Conservation (phyloP, 2,329 filamentous ascomycete genomes). For the Periglandula ipomoeae region DNA sequence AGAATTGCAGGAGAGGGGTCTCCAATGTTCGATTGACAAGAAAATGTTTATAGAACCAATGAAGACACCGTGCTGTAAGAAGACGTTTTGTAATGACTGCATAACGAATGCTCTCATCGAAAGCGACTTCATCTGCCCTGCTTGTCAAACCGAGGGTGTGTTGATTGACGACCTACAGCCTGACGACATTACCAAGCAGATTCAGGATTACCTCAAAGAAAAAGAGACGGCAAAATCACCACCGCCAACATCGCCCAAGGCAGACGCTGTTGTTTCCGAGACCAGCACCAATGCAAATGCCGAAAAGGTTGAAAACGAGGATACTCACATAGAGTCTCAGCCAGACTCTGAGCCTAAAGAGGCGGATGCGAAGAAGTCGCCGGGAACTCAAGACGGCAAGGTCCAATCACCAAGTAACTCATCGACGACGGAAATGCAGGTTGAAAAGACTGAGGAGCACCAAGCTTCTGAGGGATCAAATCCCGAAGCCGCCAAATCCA, state of each 20-base stretch:
- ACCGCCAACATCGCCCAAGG: slow-evolving; percentile 21
- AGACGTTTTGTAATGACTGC: slow-evolving; percentile 99
- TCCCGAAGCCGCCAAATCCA: slow-evolving; percentile 35
- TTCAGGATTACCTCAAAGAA: slow-evolving; percentile 61
- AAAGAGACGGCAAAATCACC: slow-evolving; percentile 42
- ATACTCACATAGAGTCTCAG: slow-evolving; percentile 14
- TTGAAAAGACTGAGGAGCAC: slow-evolving; percentile 29
- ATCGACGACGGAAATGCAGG: slow-evolving; percentile 16
- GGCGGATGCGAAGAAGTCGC: slow-evolving; percentile 24
- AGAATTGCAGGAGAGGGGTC: slow-evolving; percentile 76
- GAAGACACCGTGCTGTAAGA: slow-evolving; percentile 97
- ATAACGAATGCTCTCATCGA: slow-evolving; percentile 98
- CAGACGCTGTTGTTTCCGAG: slow-evolving; percentile 33
- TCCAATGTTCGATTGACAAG: slow-evolving; percentile 94
- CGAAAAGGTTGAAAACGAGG: slow-evolving; percentile 26
- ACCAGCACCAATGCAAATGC: slow-evolving; percentile 23
- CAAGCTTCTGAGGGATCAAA: slow-evolving; percentile 19
- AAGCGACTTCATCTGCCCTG: slow-evolving; percentile 93
- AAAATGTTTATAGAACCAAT: slow-evolving; percentile 97
- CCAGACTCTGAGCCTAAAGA: slow-evolving; percentile 5
- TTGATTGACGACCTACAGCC: slow-evolving; percentile 83
- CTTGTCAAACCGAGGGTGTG: slow-evolving; percentile 82
- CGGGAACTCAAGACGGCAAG: slow-evolving; percentile 14
- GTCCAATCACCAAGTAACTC: slow-evolving; percentile 20
- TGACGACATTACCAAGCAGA: slow-evolving; percentile 69